Percentiles rank a stretch among this genome's conserved stretches.
phyloP scores from a whole-genome alignment of 169 alveolate genomes.

The Blepharisma undulans region DNA sequence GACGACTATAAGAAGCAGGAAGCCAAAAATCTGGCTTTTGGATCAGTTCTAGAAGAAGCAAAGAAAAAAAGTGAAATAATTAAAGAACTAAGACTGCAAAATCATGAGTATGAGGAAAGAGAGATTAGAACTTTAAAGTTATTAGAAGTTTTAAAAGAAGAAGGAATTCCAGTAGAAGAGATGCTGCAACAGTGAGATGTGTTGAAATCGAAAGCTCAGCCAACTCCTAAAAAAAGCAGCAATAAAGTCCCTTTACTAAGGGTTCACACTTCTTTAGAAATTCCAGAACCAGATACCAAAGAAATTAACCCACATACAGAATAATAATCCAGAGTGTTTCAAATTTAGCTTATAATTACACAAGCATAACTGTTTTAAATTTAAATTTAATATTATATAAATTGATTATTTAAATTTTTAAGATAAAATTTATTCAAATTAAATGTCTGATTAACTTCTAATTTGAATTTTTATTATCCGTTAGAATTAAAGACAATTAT shows the following conservation, averaged over 20 bases:
- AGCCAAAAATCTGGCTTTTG: neutral
- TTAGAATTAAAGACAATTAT: no score
- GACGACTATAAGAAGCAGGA: neutral
- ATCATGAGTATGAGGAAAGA: neutral
- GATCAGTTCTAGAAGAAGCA: neutral
- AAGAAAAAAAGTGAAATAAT: neutral
- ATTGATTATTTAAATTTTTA: no score
- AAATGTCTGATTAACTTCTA: no score
- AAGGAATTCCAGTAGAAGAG: neutral
- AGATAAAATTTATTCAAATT: no score
- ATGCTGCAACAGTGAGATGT: neutral
- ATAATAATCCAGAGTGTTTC: neutral
- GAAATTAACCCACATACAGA: neutral
- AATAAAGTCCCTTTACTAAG: neutral
- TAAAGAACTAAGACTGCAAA: neutral
- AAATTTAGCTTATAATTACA: neutral
- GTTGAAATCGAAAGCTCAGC: neutral
- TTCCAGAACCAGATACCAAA: neutral
- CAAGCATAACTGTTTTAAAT: neutral
- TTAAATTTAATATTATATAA: no score
- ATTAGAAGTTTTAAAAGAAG: neutral
- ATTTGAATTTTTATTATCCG: no score
- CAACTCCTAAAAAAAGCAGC: neutral
- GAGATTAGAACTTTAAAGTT: neutral
- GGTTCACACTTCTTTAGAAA: neutral